Base-by-base conservation (phyloP, 495 filamentous ascomycete genomes). In the Aspergillus sclerotiicarbonarius region DNA sequence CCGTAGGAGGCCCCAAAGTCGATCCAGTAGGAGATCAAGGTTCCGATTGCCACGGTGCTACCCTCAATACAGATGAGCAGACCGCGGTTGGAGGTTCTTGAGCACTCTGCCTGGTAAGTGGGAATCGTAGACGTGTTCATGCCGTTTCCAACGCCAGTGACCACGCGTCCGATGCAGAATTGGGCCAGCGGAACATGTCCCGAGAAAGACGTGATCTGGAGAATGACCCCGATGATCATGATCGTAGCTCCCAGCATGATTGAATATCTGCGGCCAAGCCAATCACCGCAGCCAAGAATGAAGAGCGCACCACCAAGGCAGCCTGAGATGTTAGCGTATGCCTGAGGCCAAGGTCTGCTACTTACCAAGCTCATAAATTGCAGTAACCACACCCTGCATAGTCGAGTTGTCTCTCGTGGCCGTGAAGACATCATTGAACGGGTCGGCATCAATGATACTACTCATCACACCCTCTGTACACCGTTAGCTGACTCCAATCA, bases 21-120 rank as follows among this genome's bases (percentile, higher is more conserved):
- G 56, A 93, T 79, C 90, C 90, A 93, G 75, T 92, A 92, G 25
- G 88, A 88, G 29, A 92, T 84, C 43, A 90, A 72, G 52, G 73
- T 76, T 84, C 90, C 90, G 61, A 92, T 88, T 21, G 89, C 89
- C 57, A 92, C 90, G 56, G 85, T 80, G 44, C 82, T 86, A 62
- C 90, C 90, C 68, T 92, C 88, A 64, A 92, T 89, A 71, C 89
- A 92, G 67, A 92, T 89, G 52, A 92, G 76, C 20, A 91, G 82
- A 45, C 89, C 90, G 57, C 89, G 81, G 70, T 92, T 92, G 60
- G 83, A 84, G 0, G 89, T 82, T 37, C 81, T 78, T 8, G 83
- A 86, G 64, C 87, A 88, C 66, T 89, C 86, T 2, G 86, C 87
- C 73, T 92, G 89, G 69, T 89, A 92, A 2, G 87, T 88, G 6